phyloP scores from a whole-genome alignment of 495 filamentous ascomycete genomes.

The Tuber indicum region DNA sequence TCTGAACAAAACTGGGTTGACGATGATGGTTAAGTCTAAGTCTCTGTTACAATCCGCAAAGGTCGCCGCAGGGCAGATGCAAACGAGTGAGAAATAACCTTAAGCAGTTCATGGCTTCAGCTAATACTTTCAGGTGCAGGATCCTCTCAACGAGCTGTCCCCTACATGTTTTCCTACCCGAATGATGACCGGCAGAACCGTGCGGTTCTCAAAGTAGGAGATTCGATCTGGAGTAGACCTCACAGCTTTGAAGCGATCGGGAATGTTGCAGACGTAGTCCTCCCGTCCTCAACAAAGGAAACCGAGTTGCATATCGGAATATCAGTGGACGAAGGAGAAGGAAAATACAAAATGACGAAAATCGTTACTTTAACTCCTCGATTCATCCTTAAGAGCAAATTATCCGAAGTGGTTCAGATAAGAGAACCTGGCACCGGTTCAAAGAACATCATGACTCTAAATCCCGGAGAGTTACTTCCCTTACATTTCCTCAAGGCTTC shows the following conservation, averaged over 20 bases:
- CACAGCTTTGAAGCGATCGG: conserved; percentile 99
- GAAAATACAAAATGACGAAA: conserved; percentile 96
- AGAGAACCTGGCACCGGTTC: conserved; percentile 74
- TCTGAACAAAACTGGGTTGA: conserved; percentile 87
- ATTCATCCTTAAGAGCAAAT: conserved; percentile 89
- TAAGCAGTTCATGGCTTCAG: neutral
- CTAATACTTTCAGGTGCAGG: conserved; percentile 30
- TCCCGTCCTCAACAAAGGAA: conserved; percentile 58
- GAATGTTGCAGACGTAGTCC: conserved; percentile 74
- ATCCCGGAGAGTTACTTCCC: conserved; percentile 67
- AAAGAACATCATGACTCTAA: conserved; percentile 68
- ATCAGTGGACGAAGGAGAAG: conserved; percentile 79
- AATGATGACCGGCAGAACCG: conserved; percentile 84
- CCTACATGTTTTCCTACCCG: conserved; percentile 92
- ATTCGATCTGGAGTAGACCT: conserved; percentile 91
- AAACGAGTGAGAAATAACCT: conserved; percentile 25
- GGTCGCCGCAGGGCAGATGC: conserved; percentile 66
- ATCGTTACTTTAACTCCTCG: conserved; percentile 88
- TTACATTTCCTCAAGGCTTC: conserved; percentile 77
- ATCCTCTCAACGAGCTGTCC: conserved; percentile 59
- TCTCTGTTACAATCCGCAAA: conserved; percentile 72
- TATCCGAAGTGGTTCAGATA: conserved; percentile 78
- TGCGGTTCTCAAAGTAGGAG: conserved; percentile 73
- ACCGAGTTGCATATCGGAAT: conserved; percentile 87
- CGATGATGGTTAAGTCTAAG: conserved; percentile 84